Evolutionary conservation across 73 alveolate species (phyloP).

Genomic region (Stentor coeruleus): DNA sequence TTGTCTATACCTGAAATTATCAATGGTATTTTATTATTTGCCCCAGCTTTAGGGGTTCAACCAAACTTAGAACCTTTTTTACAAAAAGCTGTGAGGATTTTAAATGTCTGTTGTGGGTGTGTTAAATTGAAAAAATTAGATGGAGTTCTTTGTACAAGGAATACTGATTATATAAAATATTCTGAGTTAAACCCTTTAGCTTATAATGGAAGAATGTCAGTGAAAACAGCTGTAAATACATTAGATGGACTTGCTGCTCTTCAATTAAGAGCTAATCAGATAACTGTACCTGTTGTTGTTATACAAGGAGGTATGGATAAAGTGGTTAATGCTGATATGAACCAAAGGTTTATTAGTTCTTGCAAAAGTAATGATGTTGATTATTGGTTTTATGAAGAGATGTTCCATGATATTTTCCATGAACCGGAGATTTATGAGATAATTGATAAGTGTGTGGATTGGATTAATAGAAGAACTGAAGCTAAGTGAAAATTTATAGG

Average conservation of each 20-base stretch:
- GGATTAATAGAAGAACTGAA: no score
- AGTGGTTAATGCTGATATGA: background rate
- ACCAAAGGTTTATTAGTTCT: background rate
- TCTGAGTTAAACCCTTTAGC: background rate
- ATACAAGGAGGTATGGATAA: background rate
- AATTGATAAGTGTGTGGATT: background rate
- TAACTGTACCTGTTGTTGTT: background rate
- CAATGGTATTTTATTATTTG: constrained; percentile 23
- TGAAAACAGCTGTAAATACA: background rate
- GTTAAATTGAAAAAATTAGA: background rate
- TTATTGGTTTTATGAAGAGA: background rate
- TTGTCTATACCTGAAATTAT: background rate
- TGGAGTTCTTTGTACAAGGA: background rate
- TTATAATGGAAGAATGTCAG: background rate
- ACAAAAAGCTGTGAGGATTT: constrained; percentile 11
- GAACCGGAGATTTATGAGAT: background rate
- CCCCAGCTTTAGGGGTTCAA: constrained; percentile 24
- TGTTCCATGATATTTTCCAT: background rate
- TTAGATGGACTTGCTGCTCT: background rate
- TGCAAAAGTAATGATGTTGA: background rate
- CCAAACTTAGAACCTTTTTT: constrained; percentile 18
- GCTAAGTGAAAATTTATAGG: no score
- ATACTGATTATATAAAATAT: no score
- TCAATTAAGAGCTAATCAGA: no score
- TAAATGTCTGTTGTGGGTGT: background rate